Percentiles rank a stretch among this genome's conserved stretches.
These are phyloP conservation scores for Fusarium verrucosum DNA, from an alignment of 2,329 filamentous ascomycete species.

Conservation along the genomic window DNA sequence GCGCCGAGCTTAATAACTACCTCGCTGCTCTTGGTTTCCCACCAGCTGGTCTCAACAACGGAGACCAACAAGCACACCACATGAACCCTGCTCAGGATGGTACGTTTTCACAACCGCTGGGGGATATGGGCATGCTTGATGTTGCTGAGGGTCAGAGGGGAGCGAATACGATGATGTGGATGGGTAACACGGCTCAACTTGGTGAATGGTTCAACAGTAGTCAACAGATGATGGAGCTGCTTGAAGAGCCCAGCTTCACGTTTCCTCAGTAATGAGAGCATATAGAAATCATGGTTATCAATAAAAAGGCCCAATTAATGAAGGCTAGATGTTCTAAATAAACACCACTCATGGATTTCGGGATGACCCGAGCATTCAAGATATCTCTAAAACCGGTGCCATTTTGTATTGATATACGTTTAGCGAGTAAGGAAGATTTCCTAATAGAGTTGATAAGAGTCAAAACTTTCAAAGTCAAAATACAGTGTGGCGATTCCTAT, in stretches of 20 bases:
- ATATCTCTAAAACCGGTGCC: too few relatives aligned
- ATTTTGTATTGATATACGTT: neutral
- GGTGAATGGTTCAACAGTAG: slow-evolving; percentile 53
- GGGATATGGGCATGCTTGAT: slow-evolving; percentile 18
- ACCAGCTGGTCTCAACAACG: slow-evolving; percentile 12
- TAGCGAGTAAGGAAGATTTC: neutral
- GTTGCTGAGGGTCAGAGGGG: slow-evolving; percentile 28
- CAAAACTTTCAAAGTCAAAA: neutral
- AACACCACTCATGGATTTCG: neutral
- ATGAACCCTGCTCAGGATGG: slow-evolving; percentile 5
- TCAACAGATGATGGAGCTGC: slow-evolving; percentile 50
- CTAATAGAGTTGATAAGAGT: neutral
- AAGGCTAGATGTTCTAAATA: neutral
- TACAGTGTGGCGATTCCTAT: neutral
- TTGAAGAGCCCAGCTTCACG: slow-evolving; percentile 46
- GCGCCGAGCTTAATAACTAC: slow-evolving; percentile 42
- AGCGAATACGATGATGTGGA: slow-evolving; percentile 48
- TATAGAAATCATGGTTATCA: neutral
- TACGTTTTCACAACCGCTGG: slow-evolving; percentile 24
- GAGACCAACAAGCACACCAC: slow-evolving; percentile 30
- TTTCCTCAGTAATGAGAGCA: slow-evolving; percentile 31
- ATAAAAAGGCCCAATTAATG: neutral
- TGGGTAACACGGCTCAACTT: slow-evolving; percentile 50
- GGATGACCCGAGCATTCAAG: neutral
- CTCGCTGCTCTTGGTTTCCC: slow-evolving; percentile 61